Percentiles rank a stretch among this genome's conserved stretches.
Conservation (phyloP, 2,329 filamentous ascomycete species). For the Beauveria asiatica region DNA sequence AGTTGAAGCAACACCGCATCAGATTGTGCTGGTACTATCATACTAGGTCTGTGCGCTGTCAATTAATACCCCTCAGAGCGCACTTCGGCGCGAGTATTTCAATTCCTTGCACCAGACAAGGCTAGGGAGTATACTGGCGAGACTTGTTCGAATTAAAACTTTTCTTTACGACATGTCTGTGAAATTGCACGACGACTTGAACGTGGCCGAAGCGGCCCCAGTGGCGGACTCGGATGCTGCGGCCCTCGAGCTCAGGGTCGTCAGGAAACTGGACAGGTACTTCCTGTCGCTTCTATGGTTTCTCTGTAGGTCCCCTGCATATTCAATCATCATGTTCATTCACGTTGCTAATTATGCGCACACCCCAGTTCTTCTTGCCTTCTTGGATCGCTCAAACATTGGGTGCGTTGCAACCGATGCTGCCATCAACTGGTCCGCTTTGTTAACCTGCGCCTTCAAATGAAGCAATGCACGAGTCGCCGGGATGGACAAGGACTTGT, state of each 20-base stretch:
- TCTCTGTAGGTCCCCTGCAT: background rate
- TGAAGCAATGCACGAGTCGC: constrained; percentile 18
- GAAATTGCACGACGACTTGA: background rate
- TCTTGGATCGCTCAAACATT: constrained; percentile 10
- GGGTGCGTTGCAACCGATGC: background rate
- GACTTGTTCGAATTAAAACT: no score
- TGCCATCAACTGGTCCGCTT: background rate
- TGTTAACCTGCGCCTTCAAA: background rate
- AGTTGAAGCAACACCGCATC: no score
- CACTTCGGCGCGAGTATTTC: no score
- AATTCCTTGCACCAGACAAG: no score
- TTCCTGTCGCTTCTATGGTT: constrained; percentile 6
- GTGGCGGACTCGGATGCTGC: background rate
- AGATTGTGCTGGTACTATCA: background rate
- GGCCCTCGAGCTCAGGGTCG: background rate
- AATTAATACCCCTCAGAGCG: no score
- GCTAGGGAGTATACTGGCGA: no score
- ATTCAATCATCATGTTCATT: background rate
- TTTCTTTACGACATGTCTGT: background rate
- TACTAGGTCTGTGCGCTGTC: background rate
- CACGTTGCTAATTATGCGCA: background rate
- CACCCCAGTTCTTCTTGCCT: constrained; percentile 1
- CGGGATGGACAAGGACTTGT: constrained; percentile 16
- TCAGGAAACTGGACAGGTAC: constrained; percentile 4
- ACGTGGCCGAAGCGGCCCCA: background rate